Base-by-base conservation (phyloP, 2,329 filamentous ascomycete genomes). In the Fusarium xylarioides region DNA sequence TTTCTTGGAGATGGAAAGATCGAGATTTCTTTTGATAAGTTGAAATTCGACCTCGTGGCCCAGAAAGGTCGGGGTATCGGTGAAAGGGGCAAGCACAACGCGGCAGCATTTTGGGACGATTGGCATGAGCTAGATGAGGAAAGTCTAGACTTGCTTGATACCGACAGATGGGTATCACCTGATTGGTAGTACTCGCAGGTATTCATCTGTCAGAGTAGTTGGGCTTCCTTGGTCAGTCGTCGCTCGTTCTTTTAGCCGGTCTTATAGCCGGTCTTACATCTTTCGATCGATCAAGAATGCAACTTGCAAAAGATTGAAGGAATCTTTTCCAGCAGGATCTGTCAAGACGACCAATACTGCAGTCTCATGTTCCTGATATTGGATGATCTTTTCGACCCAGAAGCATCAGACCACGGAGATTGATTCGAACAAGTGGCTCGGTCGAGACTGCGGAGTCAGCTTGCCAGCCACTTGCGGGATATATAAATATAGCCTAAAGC, bases 61-160 rank as follows among this genome's bases (percentile, higher is more conserved):
- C 32, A 44, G 7, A 68, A 63, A 6, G 34, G 11, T 5, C 43
- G 37, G 7, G 18, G n/a, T 2, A 12, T 55, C 0, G 53, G 40
- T 4, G 54, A 26, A 5, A n/a, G 8, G 3, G 3, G 8, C 0
- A 54, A 50, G 12, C 55, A 68, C 15, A 14, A 1, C 7, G 16
- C n/a, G 3, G 4, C n/a, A 7, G 7, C 0, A 2, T 62, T 68
- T 37, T 68, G 54, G 63, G 30, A 30, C 9, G 28, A 55, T 2
- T 68, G 55, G 47, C 63, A 62, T 30, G 47, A 55, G 1, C 44
- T 49, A 18, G 63, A 68, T 21, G 43, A 44, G 11, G 9, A 35
- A 18, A 12, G 1, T 11, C 21, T 66, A 4, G n/a, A 66, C 9
- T 11, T 66, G n/a, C 8, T 50, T 28, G 50, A 66, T 15, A 4